These are phyloP conservation scores for Podila horticola DNA, from an alignment of 192 early-diverging fungal species.

Conservation along the genomic window DNA sequence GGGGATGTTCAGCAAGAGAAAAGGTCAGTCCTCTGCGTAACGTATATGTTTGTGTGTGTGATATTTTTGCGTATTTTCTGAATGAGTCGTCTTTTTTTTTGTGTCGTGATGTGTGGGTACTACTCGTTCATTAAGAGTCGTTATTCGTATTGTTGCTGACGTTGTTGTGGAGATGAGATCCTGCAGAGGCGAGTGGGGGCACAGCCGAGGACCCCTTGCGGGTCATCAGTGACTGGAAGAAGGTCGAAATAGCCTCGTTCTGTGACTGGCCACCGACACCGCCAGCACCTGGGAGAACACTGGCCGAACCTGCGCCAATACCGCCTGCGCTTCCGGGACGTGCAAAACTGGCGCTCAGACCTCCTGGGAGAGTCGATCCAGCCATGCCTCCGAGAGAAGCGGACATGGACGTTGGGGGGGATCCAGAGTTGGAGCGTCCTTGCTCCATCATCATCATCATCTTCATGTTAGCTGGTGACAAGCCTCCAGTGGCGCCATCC, in stretches of 20 bases:
- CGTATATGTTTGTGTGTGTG: too few relatives aligned
- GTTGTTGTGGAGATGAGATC: too few relatives aligned
- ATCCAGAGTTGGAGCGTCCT: conserved; percentile 12
- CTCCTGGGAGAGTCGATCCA: not conserved
- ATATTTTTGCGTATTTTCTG: too few relatives aligned
- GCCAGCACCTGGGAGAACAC: conserved; percentile 3
- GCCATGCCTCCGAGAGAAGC: conserved; percentile 18
- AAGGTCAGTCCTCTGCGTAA: too few relatives aligned
- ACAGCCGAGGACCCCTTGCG: conserved; percentile 59
- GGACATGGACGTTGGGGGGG: not conserved
- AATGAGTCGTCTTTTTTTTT: too few relatives aligned
- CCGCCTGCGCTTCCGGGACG: conserved; percentile 7
- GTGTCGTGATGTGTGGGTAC: too few relatives aligned
- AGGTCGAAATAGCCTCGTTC: conserved; percentile 87
- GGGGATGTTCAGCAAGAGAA: too few relatives aligned
- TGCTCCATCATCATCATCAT: conserved; percentile 30
- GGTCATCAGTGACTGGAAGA: conserved; percentile 88
- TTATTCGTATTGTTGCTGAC: too few relatives aligned
- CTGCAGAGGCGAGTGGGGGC: not conserved
- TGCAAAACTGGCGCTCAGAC: not conserved
- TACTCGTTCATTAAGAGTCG: too few relatives aligned
- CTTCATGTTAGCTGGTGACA: not conserved
- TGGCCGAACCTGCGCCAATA: conserved; percentile 6
- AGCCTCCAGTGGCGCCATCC: not conserved
- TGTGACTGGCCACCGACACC: conserved; percentile 53